A percentile compares a stretch with the other conserved stretches of the same genome.
Conservation (phyloP, 164 flowering plant species). For the Piper betle region DNA sequence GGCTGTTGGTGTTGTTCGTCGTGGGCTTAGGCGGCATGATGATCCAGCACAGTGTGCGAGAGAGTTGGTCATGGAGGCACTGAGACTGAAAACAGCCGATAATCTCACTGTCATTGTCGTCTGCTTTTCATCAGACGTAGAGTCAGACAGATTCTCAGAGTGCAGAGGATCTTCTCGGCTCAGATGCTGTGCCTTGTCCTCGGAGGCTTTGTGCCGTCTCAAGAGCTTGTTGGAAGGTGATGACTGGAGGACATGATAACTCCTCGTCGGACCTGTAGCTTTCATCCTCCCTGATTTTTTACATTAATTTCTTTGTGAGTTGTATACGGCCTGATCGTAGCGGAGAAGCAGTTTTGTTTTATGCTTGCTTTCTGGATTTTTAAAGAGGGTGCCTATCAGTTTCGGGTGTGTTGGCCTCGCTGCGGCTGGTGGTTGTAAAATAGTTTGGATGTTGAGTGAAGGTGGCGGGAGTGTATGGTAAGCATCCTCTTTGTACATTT, state of each 20-base stretch:
- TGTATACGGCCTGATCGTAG: too few species aligned
- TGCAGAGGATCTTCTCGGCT: conserved; percentile 15
- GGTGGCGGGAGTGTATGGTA: too few species aligned
- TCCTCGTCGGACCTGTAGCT: not conserved
- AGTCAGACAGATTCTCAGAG: conserved; percentile 14
- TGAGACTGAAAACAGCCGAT: conserved; percentile 45
- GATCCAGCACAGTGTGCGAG: conserved; percentile 67
- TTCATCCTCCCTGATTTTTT: not conserved
- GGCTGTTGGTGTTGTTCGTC: conserved; percentile 60
- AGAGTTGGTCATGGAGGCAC: conserved; percentile 63
- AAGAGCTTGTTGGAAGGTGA: conserved; percentile 31
- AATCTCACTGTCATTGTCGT: conserved; percentile 75
- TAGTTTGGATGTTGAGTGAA: too few species aligned
- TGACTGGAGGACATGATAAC: conserved; percentile 5
- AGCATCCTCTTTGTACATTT: too few species aligned
- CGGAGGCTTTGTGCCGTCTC: conserved; percentile 50
- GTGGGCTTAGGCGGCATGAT: conserved; percentile 53
- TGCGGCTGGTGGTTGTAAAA: too few species aligned
- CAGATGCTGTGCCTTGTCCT: conserved; percentile 51
- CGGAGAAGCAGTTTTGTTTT: too few species aligned
- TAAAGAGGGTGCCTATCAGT: too few species aligned
- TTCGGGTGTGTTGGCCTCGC: too few species aligned
- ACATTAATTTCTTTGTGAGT: too few species aligned
- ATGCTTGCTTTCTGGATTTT: too few species aligned
- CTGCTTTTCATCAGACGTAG: conserved; percentile 38